Evolutionary conservation across 2,329 filamentous ascomycete genomes (phyloP), one percentile per base, ranked within the genome.

Genomic region (Zasmidium angulare): DNA sequence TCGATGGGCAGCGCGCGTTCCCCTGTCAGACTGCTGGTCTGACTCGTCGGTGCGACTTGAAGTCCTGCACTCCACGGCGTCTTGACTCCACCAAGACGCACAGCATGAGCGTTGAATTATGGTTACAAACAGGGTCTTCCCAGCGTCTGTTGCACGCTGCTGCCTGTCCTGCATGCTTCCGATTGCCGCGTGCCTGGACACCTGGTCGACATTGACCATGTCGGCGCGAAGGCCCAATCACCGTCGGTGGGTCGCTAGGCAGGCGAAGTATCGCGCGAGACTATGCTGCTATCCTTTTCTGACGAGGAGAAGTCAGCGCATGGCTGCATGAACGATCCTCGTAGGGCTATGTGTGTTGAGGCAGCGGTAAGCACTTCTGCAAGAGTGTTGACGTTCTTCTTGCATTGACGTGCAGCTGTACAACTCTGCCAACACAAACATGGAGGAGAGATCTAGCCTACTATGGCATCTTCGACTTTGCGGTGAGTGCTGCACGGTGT

Each of bases 401-500:
- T 60, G 48, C 57, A 55, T 59, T 55, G 53, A 60, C 53, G 48
- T 60, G 53, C 58, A 31, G 47, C 48, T 56, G 58, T 47, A 60
- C 58, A 49, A 56, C 60, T 59, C n/a, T 51, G 58, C 55, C 22
- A 50, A 50, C 56, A 55, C 63, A 63, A 54, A 50, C 58, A 58
- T 61, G 55, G 55, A 50, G 53, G 23, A 61, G 49, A 24, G 29
- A 40, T 58, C 61, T 59, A 49, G 53, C 46, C 59, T 22, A 48
- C 56, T 51, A 46, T 46, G 40, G 56, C 51, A 49, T 50, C n/a
- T 23, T 53, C 46, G 43, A 63, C 53, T 43, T 61, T 66, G 61
- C 63, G 63, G 61, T 66, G 62, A 64, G 53, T 40, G 58, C 56
- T 53, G 58, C 60, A 57, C 56, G 50, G 57, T n/a, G n/a, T 40